phyloP scores from a whole-genome alignment of 2,329 filamentous ascomycete genomes.

The Penicillium vulpinum region DNA sequence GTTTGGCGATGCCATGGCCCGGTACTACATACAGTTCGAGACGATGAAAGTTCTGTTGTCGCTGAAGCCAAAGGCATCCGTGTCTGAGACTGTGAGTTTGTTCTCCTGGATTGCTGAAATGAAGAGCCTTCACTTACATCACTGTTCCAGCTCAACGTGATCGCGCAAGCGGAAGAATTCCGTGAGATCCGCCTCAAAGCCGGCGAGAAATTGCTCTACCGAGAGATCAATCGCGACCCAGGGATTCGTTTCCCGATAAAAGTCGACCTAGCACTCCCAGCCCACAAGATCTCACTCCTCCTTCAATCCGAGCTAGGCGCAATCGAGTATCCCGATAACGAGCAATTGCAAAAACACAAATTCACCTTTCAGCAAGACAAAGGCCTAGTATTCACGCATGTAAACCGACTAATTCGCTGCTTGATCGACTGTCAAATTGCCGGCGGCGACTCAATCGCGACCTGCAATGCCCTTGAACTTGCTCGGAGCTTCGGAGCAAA shows the following conservation, averaged over 20 bases:
- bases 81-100: slow-evolving; percentile 66
- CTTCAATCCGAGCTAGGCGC: slow-evolving; percentile 73
- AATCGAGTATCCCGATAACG: slow-evolving; percentile 61
- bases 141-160: slow-evolving; percentile 57
- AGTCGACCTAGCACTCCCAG: slow-evolving; percentile 62
- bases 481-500: slow-evolving; percentile 72
- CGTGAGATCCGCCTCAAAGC: slow-evolving; percentile 69
- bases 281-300: slow-evolving; percentile 75
- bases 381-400: slow-evolving; percentile 63
- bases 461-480: slow-evolving; percentile 71
- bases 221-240: slow-evolving; percentile 67
- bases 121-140: slow-evolving; percentile 9
- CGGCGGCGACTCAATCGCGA: slow-evolving; percentile 64
- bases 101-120: background rate
- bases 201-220: slow-evolving; percentile 68
- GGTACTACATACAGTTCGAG: slow-evolving; percentile 75
- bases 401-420: slow-evolving; percentile 70
- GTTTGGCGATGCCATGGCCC: slow-evolving; percentile 77
- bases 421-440: slow-evolving; percentile 71
- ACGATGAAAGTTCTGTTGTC: slow-evolving; percentile 73
- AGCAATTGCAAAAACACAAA: slow-evolving; percentile 57
- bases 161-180: slow-evolving; percentile 72
- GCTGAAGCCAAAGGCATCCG: slow-evolving; percentile 60
- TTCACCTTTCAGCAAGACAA: slow-evolving; percentile 63
- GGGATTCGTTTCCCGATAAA: slow-evolving; percentile 71